Percentiles rank a stretch among this genome's conserved stretches.
Evolutionary conservation across 176 grass and related monocot genomes (phyloP).

Genomic region (Zea mays): DNA sequence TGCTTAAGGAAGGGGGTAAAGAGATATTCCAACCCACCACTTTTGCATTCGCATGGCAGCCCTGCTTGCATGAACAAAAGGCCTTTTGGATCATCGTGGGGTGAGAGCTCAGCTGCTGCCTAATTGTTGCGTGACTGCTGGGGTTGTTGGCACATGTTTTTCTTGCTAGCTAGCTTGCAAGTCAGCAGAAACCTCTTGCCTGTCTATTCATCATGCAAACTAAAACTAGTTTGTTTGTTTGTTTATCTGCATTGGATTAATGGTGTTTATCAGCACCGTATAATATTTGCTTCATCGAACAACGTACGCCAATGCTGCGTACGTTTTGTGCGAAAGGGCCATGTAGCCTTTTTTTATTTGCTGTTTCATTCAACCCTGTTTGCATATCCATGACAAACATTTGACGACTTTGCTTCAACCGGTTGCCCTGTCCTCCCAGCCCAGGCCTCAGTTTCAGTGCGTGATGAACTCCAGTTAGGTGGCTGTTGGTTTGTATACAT

Average conservation of each 20-base stretch:
- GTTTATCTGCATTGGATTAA: neutral
- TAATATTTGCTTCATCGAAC: neutral
- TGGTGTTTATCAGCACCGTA: too few relatives aligned
- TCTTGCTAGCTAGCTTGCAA: constrained; percentile 21
- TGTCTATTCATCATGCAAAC: neutral
- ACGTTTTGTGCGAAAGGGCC: neutral
- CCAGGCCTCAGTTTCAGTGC: too few relatives aligned
- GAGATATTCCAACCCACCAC: constrained; percentile 28
- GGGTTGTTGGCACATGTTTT: constrained; percentile 48
- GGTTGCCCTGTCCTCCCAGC: neutral
- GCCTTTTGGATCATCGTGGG: constrained; percentile 2
- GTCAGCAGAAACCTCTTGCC: neutral
- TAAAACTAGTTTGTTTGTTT: neutral
- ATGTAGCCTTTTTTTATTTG: neutral
- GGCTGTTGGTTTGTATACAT: neutral
- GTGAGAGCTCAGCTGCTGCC: neutral
- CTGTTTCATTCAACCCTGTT: neutral
- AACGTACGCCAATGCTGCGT: neutral
- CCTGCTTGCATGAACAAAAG: constrained; percentile 19
- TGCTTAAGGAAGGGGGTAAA: constrained; percentile 39
- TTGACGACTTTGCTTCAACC: neutral
- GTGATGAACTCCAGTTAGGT: neutral
- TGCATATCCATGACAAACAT: neutral
- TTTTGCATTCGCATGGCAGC: constrained; percentile 7
- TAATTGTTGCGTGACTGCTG: neutral